Evolutionary conservation across 164 flowering plant species (phyloP), one percentile per base, ranked within the genome.

Genomic region (Nelumbo lutea): DNA sequence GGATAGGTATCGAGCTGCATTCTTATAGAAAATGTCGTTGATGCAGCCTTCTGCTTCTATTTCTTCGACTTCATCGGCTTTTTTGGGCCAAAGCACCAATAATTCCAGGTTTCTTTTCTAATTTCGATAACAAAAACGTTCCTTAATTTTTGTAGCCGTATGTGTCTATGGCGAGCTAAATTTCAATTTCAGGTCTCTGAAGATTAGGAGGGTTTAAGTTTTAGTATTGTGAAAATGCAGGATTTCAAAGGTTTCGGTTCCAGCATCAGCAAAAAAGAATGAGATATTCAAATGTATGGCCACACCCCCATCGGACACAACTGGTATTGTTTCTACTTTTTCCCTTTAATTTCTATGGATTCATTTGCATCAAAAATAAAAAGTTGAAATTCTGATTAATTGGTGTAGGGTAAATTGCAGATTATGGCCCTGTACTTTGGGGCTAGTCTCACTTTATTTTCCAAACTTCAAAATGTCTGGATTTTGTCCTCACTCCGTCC

Each of bases 51-150:
- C 82, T 3, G 27, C 85, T 53, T 75, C 88, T 5, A 58, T 85
- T 57, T 82, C 91, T 9, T 85, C 95, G 0, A 83, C 90, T 27
- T 79, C 89, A 3, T 86, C 90, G 9, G 62, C 87, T 41, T 83
- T 86, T 71, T 57, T 84, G 5, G 83, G 78, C 13, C 85, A 74
- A 42, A 55, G 68, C 69, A 78, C n/a, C 73, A 51, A 76, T 40
- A 70, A 65, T 68, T 65, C 78, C 66, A 81, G 86, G 87, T 86
- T 72, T 46, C 9, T 15, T 5, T 1, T 60, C 15, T 58, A 43
- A 53, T 14, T 4, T 27, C 27, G 27, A 27, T 27, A 27, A 27
- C 27, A 27, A 27, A 27, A 27, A 27, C 27, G 27, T 27, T 27
- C 27, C 27, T 27, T 27, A 27, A 27, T 27, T 27, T 27, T 27